Evolutionary conservation across 805 yeast genomes (phyloP).

Genomic region (Cyberlindnera maclurae): DNA sequence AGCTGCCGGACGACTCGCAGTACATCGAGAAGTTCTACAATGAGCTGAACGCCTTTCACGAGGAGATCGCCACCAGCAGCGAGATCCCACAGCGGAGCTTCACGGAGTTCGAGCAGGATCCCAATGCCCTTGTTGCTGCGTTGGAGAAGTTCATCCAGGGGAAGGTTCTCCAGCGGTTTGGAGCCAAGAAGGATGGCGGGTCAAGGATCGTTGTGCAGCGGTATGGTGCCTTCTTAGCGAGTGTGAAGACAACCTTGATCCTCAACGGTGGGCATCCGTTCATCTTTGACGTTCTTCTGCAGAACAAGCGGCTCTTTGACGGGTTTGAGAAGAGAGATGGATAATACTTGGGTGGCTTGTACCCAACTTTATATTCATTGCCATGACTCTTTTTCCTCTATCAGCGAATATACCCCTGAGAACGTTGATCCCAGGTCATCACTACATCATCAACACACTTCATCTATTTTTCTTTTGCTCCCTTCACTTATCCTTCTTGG

Average conservation of each 20-base stretch:
- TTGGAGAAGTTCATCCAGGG: conserved; percentile 32
- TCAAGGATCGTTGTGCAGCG: conserved; percentile 19
- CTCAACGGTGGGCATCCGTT: conserved; percentile 55
- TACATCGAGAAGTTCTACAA: conserved; percentile 43
- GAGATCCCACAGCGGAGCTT: conserved; percentile 23
- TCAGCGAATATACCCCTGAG: no score
- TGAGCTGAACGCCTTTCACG: conserved; percentile 31
- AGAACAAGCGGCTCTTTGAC: conserved; percentile 42
- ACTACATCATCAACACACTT: no score
- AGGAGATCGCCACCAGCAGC: conserved; percentile 20
- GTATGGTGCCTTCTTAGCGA: conserved; percentile 32
- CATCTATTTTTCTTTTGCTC: not conserved
- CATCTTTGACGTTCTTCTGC: conserved; percentile 46
- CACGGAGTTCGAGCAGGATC: conserved; percentile 32
- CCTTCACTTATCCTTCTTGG: conserved; percentile 48
- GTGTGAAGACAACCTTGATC: conserved; percentile 35
- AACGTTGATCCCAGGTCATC: no score
- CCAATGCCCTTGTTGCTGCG: conserved; percentile 32
- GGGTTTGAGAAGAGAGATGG: conserved; percentile 19
- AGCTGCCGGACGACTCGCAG: conserved; percentile 47
- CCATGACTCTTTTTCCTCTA: no score
- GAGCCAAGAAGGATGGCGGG: conserved; percentile 10
- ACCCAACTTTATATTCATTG: no score
- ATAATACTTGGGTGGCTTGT: not conserved
- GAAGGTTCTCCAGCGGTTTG: conserved; percentile 22